These are phyloP conservation scores for Apodospora peruviana DNA, from an alignment of 495 filamentous ascomycete genomes.

Conservation along the genomic window DNA sequence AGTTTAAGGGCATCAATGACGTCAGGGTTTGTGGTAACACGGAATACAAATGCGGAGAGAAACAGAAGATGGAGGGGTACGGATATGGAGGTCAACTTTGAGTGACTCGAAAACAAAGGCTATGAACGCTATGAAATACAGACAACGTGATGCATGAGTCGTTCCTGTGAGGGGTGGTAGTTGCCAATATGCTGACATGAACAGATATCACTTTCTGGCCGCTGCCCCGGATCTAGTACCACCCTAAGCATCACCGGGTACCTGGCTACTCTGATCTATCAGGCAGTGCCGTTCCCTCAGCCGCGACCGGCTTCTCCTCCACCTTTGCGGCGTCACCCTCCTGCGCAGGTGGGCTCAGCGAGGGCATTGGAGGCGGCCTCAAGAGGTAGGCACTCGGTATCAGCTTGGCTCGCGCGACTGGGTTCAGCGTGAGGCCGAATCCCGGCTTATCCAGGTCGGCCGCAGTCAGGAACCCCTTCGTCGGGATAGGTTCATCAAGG, in stretches of 20 bases:
- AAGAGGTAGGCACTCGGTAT: conserved; percentile 68
- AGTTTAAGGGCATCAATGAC: too few species aligned
- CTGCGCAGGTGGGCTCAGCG: conserved; percentile 40
- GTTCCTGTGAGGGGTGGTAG: too few species aligned
- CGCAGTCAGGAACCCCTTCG: conserved; percentile 71
- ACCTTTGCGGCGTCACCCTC: not conserved
- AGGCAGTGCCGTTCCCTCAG: not conserved
- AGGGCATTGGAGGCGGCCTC: conserved; percentile 61
- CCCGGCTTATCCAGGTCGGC: conserved; percentile 81
- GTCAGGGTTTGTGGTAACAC: too few species aligned
- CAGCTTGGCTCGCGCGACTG: conserved; percentile 59
- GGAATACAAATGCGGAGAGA: too few species aligned
- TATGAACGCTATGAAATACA: too few species aligned
- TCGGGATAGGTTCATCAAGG: conserved; percentile 82
- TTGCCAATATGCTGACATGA: not conserved
- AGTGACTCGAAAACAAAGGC: too few species aligned
- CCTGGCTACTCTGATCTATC: too few species aligned
- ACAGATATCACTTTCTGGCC: not conserved
- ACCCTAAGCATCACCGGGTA: too few species aligned
- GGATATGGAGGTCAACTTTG: too few species aligned
- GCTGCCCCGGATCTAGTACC: too few species aligned
- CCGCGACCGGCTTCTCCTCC: not conserved
- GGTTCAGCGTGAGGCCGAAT: conserved; percentile 83
- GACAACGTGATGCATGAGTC: too few species aligned
- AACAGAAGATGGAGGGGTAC: too few species aligned